These are phyloP conservation scores for Candida mesenterica DNA, from an alignment of 1,139 yeast species.

Conservation along the genomic window DNA sequence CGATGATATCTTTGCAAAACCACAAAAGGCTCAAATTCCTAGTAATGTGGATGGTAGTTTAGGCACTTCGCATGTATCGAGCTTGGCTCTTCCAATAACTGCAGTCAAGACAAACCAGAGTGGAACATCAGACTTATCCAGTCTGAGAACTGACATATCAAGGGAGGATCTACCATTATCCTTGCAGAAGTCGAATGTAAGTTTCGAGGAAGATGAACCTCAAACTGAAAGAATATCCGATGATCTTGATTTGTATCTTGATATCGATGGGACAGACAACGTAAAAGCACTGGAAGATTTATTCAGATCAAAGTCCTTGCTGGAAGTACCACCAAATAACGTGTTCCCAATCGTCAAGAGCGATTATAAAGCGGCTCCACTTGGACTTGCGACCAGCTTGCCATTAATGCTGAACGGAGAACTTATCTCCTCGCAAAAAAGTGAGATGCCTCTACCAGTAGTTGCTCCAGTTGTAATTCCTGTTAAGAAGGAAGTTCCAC, in stretches of 20 bases:
- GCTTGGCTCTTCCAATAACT: background rate
- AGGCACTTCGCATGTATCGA: background rate
- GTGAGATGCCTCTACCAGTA: background rate
- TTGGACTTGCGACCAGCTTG: background rate
- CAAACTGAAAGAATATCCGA: background rate
- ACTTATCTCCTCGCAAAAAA: too few relatives aligned
- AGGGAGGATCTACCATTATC: conserved; percentile 1
- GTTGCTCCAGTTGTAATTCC: background rate
- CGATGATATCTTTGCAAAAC: conserved; percentile 38
- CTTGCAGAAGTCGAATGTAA: conserved; percentile 6
- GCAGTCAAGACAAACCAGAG: background rate
- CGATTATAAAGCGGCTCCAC: background rate
- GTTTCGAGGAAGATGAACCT: background rate
- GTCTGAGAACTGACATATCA: background rate
- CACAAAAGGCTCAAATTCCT: background rate
- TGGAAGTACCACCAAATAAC: background rate
- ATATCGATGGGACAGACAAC: too few relatives aligned
- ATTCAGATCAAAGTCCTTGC: conserved; percentile 1
- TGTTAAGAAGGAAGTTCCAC: background rate
- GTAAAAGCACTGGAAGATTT: too few relatives aligned
- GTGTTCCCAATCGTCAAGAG: background rate
- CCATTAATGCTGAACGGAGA: background rate
- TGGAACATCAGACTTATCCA: background rate
- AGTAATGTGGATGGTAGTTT: background rate
- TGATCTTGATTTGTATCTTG: background rate